These are phyloP conservation scores for Fusarium verticillioides DNA, from an alignment of 2,329 filamentous ascomycete species.

Conservation along the genomic window DNA sequence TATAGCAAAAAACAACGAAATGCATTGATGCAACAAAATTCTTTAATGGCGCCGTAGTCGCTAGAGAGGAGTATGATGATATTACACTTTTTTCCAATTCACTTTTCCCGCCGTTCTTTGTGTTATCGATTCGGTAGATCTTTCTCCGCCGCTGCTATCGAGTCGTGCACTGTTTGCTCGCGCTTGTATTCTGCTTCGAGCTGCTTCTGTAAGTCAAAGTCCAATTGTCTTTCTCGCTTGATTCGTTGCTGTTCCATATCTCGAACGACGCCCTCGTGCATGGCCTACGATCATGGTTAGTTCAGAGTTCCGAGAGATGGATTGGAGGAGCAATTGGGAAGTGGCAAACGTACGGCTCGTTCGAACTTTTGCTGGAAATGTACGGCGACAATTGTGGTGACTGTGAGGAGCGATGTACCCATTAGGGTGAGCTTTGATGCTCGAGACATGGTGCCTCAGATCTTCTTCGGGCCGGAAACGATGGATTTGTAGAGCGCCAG, in stretches of 20 bases:
- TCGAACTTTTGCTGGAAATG: conserved; percentile 90
- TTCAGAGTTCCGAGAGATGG: not conserved
- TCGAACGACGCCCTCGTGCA: conserved; percentile 94
- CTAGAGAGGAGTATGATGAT: conserved; percentile 29
- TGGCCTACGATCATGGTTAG: conserved; percentile 68
- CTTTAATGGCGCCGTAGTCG: not conserved
- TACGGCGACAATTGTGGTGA: conserved; percentile 82
- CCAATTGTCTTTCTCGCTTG: conserved; percentile 89
- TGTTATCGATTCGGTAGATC: conserved; percentile 42
- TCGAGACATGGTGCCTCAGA: conserved; percentile 75
- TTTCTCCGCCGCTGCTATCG: conserved; percentile 45
- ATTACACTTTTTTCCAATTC: conserved; percentile 4
- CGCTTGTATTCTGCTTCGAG: conserved; percentile 92
- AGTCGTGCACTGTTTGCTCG: conserved; percentile 77
- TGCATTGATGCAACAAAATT: conserved; percentile 34
- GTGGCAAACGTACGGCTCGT: conserved; percentile 71
- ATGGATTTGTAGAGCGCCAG: not conserved
- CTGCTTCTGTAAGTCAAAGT: conserved; percentile 90
- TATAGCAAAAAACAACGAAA: conserved; percentile 40
- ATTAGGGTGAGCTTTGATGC: conserved; percentile 88
- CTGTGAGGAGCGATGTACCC: conserved; percentile 79
- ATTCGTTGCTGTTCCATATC: conserved; percentile 94
- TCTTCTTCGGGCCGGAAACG: not conserved
- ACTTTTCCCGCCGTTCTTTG: too few species aligned
- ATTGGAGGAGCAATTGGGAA: not conserved